Evolutionary conservation across 1,139 yeast genomes (phyloP).

Genomic region (Suhomyces anneliseae): DNA sequence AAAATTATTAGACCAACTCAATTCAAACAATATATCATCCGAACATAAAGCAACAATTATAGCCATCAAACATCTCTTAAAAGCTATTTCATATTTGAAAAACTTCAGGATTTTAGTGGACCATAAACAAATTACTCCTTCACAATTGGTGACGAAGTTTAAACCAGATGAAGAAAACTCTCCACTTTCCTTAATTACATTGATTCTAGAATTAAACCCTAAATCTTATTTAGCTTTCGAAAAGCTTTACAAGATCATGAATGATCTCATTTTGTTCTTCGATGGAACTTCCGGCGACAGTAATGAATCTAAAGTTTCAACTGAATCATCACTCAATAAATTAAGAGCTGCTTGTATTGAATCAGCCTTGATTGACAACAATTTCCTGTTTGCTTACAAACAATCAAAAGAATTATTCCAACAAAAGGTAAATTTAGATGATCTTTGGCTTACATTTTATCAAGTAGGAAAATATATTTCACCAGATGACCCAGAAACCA

Average conservation of each 20-base stretch:
- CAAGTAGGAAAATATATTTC: constrained; percentile 60
- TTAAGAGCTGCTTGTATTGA: constrained; percentile 57
- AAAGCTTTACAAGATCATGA: constrained; percentile 41
- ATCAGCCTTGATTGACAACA: constrained; percentile 52
- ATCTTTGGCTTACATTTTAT: constrained; percentile 61
- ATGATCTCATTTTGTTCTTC: constrained; percentile 40
- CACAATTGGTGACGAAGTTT: constrained; percentile 26
- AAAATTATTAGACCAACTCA: constrained; percentile 29
- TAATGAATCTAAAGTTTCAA: background rate
- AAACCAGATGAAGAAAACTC: constrained; percentile 5
- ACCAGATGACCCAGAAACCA: constrained; percentile 27
- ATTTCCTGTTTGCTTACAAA: constrained; percentile 54
- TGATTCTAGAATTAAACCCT: constrained; percentile 56
- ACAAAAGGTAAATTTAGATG: constrained; percentile 23
- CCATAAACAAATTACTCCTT: constrained; percentile 30
- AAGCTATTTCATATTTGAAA: constrained; percentile 30
- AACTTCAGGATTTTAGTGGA: constrained; percentile 41
- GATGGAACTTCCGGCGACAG: background rate
- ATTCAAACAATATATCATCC: constrained; percentile 12
- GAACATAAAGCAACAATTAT: constrained; percentile 20
- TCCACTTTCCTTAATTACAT: constrained; percentile 26
- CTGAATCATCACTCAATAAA: constrained; percentile 24
- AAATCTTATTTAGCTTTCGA: constrained; percentile 51
- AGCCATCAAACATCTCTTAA: constrained; percentile 29
- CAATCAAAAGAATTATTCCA: constrained; percentile 33